These are phyloP conservation scores for Magnusiomyces tetraspermus DNA, from an alignment of 1,139 yeast species.

Conservation along the genomic window DNA sequence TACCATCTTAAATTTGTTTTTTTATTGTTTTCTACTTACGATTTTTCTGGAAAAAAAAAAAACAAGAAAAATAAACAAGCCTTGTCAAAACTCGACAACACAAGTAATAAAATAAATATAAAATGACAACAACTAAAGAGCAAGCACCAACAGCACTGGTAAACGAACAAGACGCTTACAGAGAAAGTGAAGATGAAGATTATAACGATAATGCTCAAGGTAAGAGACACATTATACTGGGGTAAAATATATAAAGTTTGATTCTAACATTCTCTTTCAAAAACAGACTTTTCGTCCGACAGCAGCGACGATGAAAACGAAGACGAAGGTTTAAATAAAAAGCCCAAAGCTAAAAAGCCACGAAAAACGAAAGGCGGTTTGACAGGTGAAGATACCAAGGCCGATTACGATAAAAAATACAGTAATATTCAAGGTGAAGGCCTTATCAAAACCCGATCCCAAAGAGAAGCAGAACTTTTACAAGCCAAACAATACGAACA, in stretches of 20 bases:
- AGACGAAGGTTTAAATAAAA: constrained; percentile 5
- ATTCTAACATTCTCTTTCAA: neutral
- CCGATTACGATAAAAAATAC: constrained; percentile 31
- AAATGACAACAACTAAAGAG: constrained; percentile 6
- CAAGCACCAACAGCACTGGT: neutral
- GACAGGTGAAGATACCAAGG: constrained; percentile 25
- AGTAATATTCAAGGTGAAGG: constrained; percentile 42
- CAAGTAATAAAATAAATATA: neutral
- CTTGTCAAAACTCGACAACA: neutral
- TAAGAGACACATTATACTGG: neutral
- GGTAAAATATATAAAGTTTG: no score
- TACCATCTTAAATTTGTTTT: neutral
- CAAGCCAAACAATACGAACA: constrained; percentile 20
- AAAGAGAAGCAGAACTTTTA: constrained; percentile 37
- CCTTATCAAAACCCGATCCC: constrained; percentile 47
- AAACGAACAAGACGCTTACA: constrained; percentile 35
- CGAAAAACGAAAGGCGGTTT: constrained; percentile 3
- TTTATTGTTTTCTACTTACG: neutral
- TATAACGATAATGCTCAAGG: constrained; percentile 27
- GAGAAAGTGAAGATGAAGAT: constrained; percentile 60
- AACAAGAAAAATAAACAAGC: neutral
- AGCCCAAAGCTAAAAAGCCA: neutral
- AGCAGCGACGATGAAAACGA: constrained; percentile 21
- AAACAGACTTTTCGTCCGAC: constrained; percentile 12
- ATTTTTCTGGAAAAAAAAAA: constrained; percentile 1